Conservation (phyloP, 1,284 basidiomycete species). For the Naganishia sp. region DNA sequence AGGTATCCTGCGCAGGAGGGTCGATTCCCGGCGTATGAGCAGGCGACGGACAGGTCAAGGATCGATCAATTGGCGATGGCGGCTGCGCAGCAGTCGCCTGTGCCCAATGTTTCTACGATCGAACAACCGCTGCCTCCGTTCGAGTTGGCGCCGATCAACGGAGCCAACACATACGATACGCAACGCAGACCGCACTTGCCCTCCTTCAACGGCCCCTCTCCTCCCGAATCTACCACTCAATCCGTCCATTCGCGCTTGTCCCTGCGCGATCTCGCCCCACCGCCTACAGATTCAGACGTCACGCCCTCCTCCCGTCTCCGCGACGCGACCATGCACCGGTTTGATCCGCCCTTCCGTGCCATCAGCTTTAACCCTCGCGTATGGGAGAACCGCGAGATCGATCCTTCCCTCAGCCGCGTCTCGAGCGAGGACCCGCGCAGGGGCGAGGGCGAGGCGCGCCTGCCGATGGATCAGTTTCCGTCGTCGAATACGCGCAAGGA, state of each 20-base stretch:
- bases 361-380: constrained; percentile 41
- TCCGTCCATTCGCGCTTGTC: constrained; percentile 8
- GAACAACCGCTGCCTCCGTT: neutral
- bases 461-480: too few species aligned
- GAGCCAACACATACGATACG: neutral
- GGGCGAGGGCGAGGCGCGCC: too few species aligned
- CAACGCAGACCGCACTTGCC: neutral
- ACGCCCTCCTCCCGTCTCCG: constrained; percentile 3
- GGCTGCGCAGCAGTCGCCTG: constrained; percentile 2
- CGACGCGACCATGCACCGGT: constrained; percentile 23
- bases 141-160: constrained; percentile 2
- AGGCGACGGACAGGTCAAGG: constrained; percentile 3
- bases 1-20: neutral
- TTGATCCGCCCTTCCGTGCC: constrained; percentile 43
- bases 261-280: constrained; percentile 4
- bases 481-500: too few species aligned
- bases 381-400: constrained; percentile 41
- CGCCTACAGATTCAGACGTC: constrained; percentile 6
- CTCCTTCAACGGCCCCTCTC: constrained; percentile 3
- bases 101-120: neutral
- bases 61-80: constrained; percentile 13
- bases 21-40: neutral
- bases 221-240: constrained; percentile 1
- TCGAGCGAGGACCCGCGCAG: constrained; percentile 15
- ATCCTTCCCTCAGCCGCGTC: neutral